A percentile compares a stretch with the other conserved stretches of the same genome.
These are phyloP conservation scores for Pseudogymnoascus pannorum DNA, from an alignment of 2,329 filamentous ascomycete genomes.

Conservation along the genomic window DNA sequence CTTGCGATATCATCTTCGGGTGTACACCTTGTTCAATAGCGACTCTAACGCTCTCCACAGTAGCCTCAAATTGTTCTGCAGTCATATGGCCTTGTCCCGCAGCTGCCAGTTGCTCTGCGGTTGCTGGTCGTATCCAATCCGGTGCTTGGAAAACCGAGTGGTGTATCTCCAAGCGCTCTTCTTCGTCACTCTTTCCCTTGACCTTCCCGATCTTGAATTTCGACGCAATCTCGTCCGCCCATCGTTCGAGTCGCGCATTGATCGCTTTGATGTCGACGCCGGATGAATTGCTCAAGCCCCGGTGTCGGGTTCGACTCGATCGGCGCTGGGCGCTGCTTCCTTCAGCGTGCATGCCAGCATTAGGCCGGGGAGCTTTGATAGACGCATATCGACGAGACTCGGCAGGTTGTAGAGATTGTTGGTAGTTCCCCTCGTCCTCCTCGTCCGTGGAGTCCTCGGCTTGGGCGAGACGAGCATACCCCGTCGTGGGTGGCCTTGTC, in stretches of 20 bases:
- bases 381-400: slow-evolving; percentile 57
- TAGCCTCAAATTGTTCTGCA: slow-evolving; percentile 73
- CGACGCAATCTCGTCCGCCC: slow-evolving; percentile 96
- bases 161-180: slow-evolving; percentile 88
- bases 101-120: slow-evolving; percentile 59
- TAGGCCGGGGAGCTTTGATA: slow-evolving; percentile 53
- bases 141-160: slow-evolving; percentile 95
- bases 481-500: slow-evolving; percentile 58
- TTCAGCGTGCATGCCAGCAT: slow-evolving; percentile 51
- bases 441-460: slow-evolving; percentile 69
- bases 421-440: slow-evolving; percentile 59
- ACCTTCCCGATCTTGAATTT: slow-evolving; percentile 86
- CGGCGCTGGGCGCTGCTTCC: slow-evolving; percentile 30
- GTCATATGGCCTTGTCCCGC: slow-evolving; percentile 61
- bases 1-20: slow-evolving; percentile 92
- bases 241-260: slow-evolving; percentile 87
- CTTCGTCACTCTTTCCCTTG: slow-evolving; percentile 66
- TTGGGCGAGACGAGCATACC: slow-evolving; percentile 79
- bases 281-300: slow-evolving; percentile 63
- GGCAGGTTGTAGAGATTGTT: slow-evolving; percentile 47
- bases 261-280: slow-evolving; percentile 98
- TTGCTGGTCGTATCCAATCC: slow-evolving; percentile 75
- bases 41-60: slow-evolving; percentile 80
- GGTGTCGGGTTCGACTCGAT: slow-evolving; percentile 39
- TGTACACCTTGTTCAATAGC: slow-evolving; percentile 89